Evolutionary conservation across 768 basidiomycete species (phyloP), one percentile per base, ranked within the genome.

Genomic region (Pleurotus eryngii): DNA sequence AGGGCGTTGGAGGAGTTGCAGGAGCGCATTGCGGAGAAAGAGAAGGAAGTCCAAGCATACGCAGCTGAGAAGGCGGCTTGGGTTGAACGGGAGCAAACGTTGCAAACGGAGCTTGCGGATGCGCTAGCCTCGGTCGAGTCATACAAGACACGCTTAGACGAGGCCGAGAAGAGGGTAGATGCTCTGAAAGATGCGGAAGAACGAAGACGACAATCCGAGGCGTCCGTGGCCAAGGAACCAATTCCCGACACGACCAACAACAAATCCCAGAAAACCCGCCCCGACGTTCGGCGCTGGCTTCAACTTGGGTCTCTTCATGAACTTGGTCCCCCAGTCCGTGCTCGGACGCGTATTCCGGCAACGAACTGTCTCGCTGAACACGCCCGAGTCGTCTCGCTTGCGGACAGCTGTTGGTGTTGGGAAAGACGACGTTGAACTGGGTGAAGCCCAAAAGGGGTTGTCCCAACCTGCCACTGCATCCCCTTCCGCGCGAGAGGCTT

Each of bases 141-240:
- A 40, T 67, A 65, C 55, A 57, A 49, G 17, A 38, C n/a, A 30
- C 17, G 64, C 26, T 46, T 67, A 17, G 64, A 63, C 49, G 64
- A 65, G 51, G 61, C 63, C 9, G 66, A 67, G 59, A 51, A 58
- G 57, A 45, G 47, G 50, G 63, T 67, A 12, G 63, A 49, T 38
- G 60, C 43, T n/a, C 61, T 67, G 66, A 59, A 65, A 57, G 57
- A 27, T 38, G 35, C 20, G 11, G 20, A 49, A 40, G 24, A 43
- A 53, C 15, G 57, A 53, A 45, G 46, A 27, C 38, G 46, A 17
- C 26, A 56, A 14, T 14, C 14, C 8, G 42, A 46, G n/a, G 14
- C 17, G 2, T 11, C 35, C 9, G 49, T 17, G 30, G 20, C 49
- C 15, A n/a, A 20, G 7, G 17, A 20, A 1, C 5, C 17, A 15